Evolutionary conservation across 805 yeast genomes (phyloP), one percentile per base, ranked within the genome.

Genomic region (Monosporozyma siamensis): DNA sequence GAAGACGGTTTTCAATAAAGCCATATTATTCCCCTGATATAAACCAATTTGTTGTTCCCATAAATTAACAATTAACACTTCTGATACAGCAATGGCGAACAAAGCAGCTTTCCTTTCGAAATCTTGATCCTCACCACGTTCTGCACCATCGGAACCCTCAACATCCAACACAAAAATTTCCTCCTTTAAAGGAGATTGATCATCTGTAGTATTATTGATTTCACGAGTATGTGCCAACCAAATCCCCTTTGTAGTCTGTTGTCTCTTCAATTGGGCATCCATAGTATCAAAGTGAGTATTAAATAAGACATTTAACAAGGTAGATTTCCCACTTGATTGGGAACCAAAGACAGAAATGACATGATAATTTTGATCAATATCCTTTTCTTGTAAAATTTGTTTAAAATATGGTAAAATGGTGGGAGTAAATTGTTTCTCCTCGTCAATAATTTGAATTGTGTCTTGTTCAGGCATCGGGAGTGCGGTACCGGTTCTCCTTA

Each of bases 131-230:
- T 92, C 98, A 21, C 97, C 97, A 43, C 97, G 75, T 65, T 92
- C 98, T 46, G 96, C 75, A 39, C 98, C 97, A 66, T 92, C 98
- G 1, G 97, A 89, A 39, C 98, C 98, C 65, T 92, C 98, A n/a
- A 92, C 97, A 59, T 92, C 98, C 74, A 92, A 74, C 2, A 92
- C 94, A 47, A 86, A 72, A 11, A 25, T n/a, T n/a, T 22, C 29
- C 15, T 35, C 14, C n/a, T 23, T 17, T 6, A 23, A 5, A n/a
- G 29, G n/a, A 26, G 4, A 3, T 21, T 22, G 24, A 20, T 46
- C 30, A 34, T 37, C 52, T 18, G 48, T 45, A 9, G 55, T 44
- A 0, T 61, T 48, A 30, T 58, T 56, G 22, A 74, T 62, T 26
- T 59, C 58, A 29, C 65, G 64, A 0, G 84, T 77, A 50, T 71